These are phyloP conservation scores for Turritis glabra DNA, from an alignment of 345 rosid species.

Conservation along the genomic window DNA sequence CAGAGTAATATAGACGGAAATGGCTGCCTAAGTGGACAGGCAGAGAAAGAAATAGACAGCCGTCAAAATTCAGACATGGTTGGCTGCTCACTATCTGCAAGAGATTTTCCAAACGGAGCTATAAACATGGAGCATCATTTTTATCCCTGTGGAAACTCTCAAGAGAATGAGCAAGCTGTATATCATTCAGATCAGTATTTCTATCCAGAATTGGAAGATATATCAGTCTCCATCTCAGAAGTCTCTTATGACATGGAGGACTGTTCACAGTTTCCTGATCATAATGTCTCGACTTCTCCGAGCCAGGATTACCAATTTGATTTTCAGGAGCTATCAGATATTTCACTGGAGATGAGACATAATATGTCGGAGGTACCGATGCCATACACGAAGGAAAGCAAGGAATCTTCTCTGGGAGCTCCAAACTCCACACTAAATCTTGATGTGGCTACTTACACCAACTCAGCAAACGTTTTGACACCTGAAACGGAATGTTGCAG, in stretches of 20 bases:
- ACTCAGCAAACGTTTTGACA: slow-evolving; percentile 50
- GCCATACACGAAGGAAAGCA: slow-evolving; percentile 45
- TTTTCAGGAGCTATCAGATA: slow-evolving; percentile 51
- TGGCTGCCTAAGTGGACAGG: slow-evolving; percentile 47
- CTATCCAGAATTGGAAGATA: slow-evolving; percentile 54
- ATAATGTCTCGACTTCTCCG: slow-evolving; percentile 45
- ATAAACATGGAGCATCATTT: slow-evolving; percentile 48
- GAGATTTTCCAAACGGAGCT: slow-evolving; percentile 46
- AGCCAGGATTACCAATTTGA: slow-evolving; percentile 53
- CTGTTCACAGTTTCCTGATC: slow-evolving; percentile 55
- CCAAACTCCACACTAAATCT: slow-evolving; percentile 47
- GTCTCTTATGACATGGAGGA: slow-evolving; percentile 58
- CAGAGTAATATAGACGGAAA: slow-evolving; percentile 63
- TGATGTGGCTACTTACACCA: slow-evolving; percentile 40
- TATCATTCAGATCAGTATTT: slow-evolving; percentile 63
- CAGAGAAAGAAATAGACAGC: slow-evolving; percentile 61
- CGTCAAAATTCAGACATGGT: slow-evolving; percentile 59
- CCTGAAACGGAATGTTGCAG: slow-evolving; percentile 88
- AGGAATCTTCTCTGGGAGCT: slow-evolving; percentile 44
- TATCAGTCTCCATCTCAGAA: slow-evolving; percentile 61
- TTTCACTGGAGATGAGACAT: slow-evolving; percentile 53
- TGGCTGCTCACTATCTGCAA: slow-evolving; percentile 64
- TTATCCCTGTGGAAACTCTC: slow-evolving; percentile 46
- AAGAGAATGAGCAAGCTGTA: slow-evolving; percentile 56
- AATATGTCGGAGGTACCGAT: slow-evolving; percentile 50